A percentile compares a stretch with the other conserved stretches of the same genome.
These are phyloP conservation scores for Sporobolomyces pararoseus DNA, from an alignment of 768 basidiomycete genomes.

Conservation along the genomic window DNA sequence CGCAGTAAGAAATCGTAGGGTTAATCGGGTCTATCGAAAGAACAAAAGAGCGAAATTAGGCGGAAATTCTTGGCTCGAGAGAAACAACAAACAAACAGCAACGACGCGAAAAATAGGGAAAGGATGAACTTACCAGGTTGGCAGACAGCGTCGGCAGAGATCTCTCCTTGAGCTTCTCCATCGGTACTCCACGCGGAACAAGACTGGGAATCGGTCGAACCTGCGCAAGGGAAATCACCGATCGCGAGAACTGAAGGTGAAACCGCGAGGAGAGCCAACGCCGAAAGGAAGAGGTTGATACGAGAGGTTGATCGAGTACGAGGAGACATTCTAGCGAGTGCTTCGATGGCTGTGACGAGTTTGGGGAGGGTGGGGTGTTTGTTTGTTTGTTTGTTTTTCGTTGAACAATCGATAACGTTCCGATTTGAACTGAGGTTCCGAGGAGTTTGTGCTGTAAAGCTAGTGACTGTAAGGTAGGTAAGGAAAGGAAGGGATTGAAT, in stretches of 20 bases:
- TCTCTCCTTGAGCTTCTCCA: constrained; percentile 27
- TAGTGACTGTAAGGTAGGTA: background rate
- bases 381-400: too few relatives aligned
- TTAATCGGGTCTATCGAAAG: constrained; percentile 36
- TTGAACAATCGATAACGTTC: background rate
- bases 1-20: constrained; percentile 39
- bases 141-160: constrained; percentile 31
- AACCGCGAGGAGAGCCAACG: constrained; percentile 23
- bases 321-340: constrained; percentile 18
- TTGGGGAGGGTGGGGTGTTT: background rate
- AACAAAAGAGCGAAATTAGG: too few relatives aligned
- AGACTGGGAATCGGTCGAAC: constrained; percentile 30
- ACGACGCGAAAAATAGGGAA: background rate
- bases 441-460: background rate
- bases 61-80: background rate
- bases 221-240: constrained; percentile 41
- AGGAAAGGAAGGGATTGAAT: background rate
- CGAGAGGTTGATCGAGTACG: constrained; percentile 15
- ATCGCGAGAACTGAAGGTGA: constrained; percentile 27
- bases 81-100: background rate
- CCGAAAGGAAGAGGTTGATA: constrained; percentile 13
- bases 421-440: background rate
- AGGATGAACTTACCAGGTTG: constrained; percentile 22
- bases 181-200: constrained; percentile 29
- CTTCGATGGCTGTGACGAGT: background rate